Base-by-base conservation (phyloP, 2,329 filamentous ascomycete genomes). In the Alternaria novae-zelandiae region DNA sequence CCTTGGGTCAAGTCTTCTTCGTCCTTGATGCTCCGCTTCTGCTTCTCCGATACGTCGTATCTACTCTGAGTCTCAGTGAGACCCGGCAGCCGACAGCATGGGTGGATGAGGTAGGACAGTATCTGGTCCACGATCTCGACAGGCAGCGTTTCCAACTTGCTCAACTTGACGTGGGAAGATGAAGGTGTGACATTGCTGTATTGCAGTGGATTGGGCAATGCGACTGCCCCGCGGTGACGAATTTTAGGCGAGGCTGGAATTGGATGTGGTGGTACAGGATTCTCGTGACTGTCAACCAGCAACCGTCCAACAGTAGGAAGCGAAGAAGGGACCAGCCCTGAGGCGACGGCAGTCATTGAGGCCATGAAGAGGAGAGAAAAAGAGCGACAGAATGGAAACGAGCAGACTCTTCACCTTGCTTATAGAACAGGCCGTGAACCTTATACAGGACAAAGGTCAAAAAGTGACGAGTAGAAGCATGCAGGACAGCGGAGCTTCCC, bases 121-220 rank as follows among this genome's bases (percentile, higher is more conserved):
- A 78, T 76, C 9, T 75, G 65, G 51, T 72, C 67, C 47, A 71
- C 21, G 54, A 78, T 66, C 56, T 78, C 76, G 46, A 69, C 57
- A 26, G 76, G 76, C 7, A 78, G 61, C 1, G 59, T 61, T 50
- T 76, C 74, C 23, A 78, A 26, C 15, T 55, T 64, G 67, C 61
- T 73, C 25, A 41, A 17, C 36, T 11, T 41, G 36, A 17, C 15
- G 36, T 17, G 36, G 36, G 36, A 3, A 17, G 57, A 41, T 9
- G 62, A 57, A 23, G 57, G 43, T 11, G 43, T 26, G 49, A 26
- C 45, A n/a, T 28, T 44, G 30, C 30, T 45, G 20, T 57, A 25
- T 5, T 25, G 53, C 36, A 7, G 43, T 30, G 36, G 36, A 47
- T 41, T 30, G 36, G 41, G 53, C 36, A 36, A 30, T 4, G n/a